These are phyloP conservation scores for Xerocomus brunneocitrinus DNA, from an alignment of 768 basidiomycete species.

Conservation along the genomic window DNA sequence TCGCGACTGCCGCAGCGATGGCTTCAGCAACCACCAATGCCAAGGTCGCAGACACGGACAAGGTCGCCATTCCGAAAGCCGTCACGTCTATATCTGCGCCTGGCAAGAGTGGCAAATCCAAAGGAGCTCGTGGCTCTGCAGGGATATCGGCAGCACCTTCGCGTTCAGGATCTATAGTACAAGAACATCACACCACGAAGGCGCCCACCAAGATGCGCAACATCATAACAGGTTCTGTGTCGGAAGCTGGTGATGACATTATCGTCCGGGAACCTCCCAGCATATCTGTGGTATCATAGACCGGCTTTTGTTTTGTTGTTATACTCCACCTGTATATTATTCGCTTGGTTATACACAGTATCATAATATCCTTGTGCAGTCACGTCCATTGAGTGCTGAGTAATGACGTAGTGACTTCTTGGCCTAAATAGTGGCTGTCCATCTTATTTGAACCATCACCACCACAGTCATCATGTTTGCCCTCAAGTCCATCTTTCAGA, in stretches of 20 bases:
- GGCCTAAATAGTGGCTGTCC: too few species aligned
- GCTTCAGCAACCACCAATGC: constrained; percentile 25
- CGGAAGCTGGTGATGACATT: constrained; percentile 46
- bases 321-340: constrained; percentile 7
- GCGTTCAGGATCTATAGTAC: constrained; percentile 50
- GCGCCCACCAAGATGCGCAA: constrained; percentile 67
- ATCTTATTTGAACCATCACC: too few species aligned
- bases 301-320: constrained; percentile 5
- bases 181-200: constrained; percentile 42
- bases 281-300: constrained; percentile 18
- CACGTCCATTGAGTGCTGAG: too few species aligned
- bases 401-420: too few species aligned
- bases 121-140: constrained; percentile 34
- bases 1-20: constrained; percentile 37
- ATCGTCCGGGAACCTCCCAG: constrained; percentile 16
- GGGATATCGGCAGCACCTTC: constrained; percentile 51
- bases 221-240: constrained; percentile 47
- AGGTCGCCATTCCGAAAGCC: constrained; percentile 33
- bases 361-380: constrained; percentile 5
- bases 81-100: constrained; percentile 47
- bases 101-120: constrained; percentile 41
- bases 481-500: too few species aligned
- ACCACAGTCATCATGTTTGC: too few species aligned
- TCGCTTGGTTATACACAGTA: constrained; percentile 6
- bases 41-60: constrained; percentile 27